Evolutionary conservation across 2,329 filamentous ascomycete genomes (phyloP), one percentile per base, ranked within the genome.

Genomic region (Chaetomium sp.): DNA sequence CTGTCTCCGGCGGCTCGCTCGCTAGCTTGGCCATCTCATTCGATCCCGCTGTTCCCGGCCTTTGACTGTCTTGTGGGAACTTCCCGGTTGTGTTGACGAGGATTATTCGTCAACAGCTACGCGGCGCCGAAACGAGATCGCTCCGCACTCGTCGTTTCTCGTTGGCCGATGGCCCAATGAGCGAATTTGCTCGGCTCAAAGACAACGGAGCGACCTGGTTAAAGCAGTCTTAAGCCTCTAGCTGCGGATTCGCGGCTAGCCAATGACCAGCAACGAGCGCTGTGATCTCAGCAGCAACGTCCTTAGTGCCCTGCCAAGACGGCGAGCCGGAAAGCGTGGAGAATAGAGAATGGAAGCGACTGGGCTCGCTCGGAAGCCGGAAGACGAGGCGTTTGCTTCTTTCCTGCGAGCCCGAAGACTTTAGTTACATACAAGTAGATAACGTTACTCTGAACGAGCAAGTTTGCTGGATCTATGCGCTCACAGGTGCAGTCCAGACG

Each of bases 1-100:
- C 33, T 45, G 49, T 47, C 33, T 29, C 58, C 49, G 13, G 58
- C 59, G 47, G 50, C 51, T 57, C 58, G 58, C 58, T 61, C 60
- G 60, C 51, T 35, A 56, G 57, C 25, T 49, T 38, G 60, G 16
- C 16, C 35, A 38, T 60, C 55, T 55, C 13, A 60, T 60, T 64
- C 42, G 62, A 33, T 42, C 56, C n/a, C 50, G n/a, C 38, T n/a
- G 38, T 42, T 25, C 56, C 10, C 23, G 50, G 31, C 31, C 45
- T 45, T 45, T 57, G 60, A 29, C 33, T 19, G 45, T 16, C 54
- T 23, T 51, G 31, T n/a, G 29, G 60, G 54, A 56, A 56, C 8
- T 25, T 56, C 31, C 35, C 35, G 56, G 23, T 58, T 33, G 42
- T 42, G 58, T 25, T 42, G 58, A 21, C 21, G 38, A 38, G 27